Evolutionary conservation across 495 filamentous ascomycete species (phyloP).

Genomic region (Entonaema liquescens): DNA sequence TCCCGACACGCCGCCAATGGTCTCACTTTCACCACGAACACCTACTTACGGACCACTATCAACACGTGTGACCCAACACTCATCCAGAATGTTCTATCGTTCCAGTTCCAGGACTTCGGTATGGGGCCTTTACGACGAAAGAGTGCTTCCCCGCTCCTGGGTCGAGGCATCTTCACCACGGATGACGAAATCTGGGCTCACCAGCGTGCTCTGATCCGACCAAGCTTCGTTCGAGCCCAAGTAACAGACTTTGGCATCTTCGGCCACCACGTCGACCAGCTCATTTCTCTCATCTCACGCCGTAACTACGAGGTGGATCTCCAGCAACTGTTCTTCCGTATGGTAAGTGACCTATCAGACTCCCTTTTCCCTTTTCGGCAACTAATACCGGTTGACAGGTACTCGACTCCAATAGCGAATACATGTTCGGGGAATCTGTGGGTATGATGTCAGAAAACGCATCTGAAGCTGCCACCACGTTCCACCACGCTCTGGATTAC

Average conservation of each 20-base stretch:
- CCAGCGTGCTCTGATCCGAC: slow-evolving; percentile 53
- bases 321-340: slow-evolving; percentile 67
- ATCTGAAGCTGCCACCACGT: slow-evolving; percentile 27
- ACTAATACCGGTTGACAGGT: slow-evolving; percentile 48
- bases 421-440: slow-evolving; percentile 68
- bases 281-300: slow-evolving; percentile 52
- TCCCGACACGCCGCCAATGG: slow-evolving; percentile 39
- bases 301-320: slow-evolving; percentile 57
- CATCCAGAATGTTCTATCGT: slow-evolving; percentile 72
- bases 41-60: slow-evolving; percentile 48
- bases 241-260: slow-evolving; percentile 59
- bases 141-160: slow-evolving; percentile 51
- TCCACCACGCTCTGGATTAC: slow-evolving; percentile 41
- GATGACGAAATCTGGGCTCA: slow-evolving; percentile 55
- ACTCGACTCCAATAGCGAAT: slow-evolving; percentile 72
- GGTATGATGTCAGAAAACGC: slow-evolving; percentile 39
- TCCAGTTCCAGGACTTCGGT: slow-evolving; percentile 71
- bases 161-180: slow-evolving; percentile 57
- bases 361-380: not conserved
- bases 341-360: slow-evolving; percentile 42
- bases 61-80: slow-evolving; percentile 74
- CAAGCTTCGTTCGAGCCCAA: slow-evolving; percentile 49
- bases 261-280: slow-evolving; percentile 57
- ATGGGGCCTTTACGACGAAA: slow-evolving; percentile 47
- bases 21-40: slow-evolving; percentile 44